Evolutionary conservation across 2,329 filamentous ascomycete genomes (phyloP).

Genomic region (Pseudogymnoascus sp.): DNA sequence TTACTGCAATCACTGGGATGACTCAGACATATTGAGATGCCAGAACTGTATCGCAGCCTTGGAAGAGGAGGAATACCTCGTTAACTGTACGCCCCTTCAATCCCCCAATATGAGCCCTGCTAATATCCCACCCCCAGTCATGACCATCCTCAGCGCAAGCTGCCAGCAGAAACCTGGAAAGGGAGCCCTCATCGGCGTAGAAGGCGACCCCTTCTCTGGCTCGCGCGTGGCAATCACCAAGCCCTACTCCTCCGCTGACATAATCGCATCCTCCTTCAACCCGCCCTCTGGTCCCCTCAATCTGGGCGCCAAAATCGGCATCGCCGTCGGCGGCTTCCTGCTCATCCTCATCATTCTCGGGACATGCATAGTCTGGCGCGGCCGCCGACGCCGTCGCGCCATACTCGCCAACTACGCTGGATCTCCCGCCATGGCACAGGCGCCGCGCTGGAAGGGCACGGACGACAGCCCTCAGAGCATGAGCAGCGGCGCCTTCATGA

Average conservation of each 20-base stretch:
- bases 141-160: conserved; percentile 23
- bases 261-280: conserved; percentile 1
- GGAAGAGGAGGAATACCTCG: conserved; percentile 15
- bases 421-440: background rate
- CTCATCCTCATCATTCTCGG: conserved; percentile 15
- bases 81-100: conserved; percentile 18
- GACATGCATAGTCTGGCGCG: conserved; percentile 31
- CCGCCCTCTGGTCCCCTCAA: conserved; percentile 15
- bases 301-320: conserved; percentile 22
- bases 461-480: conserved; percentile 1
- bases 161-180: conserved; percentile 22
- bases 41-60: conserved; percentile 14
- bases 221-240: conserved; percentile 19
- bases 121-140: conserved; percentile 17
- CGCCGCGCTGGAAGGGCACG: background rate
- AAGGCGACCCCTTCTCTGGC: conserved; percentile 23
- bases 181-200: conserved; percentile 20
- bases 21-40: conserved; percentile 19
- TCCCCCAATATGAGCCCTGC: background rate
- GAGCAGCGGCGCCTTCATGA: conserved; percentile 1
- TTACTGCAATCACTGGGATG: conserved; percentile 23
- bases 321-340: conserved; percentile 18
- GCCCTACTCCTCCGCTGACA: conserved; percentile 3
- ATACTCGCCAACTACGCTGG: conserved; percentile 37
- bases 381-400: conserved; percentile 47